Evolutionary conservation across 495 filamentous ascomycete genomes (phyloP), one percentile per base, ranked within the genome.

Genomic region (Cairneyella variabilis): DNA sequence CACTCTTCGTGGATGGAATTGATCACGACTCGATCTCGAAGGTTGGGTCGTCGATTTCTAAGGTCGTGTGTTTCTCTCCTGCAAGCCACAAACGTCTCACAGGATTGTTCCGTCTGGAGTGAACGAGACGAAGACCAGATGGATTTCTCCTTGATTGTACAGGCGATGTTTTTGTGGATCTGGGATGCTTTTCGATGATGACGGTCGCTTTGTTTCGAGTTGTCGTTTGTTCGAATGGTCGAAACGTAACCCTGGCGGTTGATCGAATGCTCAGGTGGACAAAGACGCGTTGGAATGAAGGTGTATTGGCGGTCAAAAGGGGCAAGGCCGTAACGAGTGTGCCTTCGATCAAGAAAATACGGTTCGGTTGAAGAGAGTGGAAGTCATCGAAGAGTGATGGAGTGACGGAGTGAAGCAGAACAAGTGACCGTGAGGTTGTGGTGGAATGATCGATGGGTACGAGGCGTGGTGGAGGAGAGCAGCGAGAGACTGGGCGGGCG

Each of bases 301-400:
- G 47, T 40, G 16, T 10, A 20, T 12, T 42, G 14, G 28, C 28
- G 41, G 41, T 20, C 21, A 30, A 14, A 41, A n/a, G 28, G n/a
- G 38, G 18, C 36, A 44, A 58, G 60, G 56, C 53, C 60, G 52
- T 63, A 63, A 59, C 60, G 60, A 63, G 42, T 59, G 60, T 57
- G 56, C 60, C 60, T 56, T 16, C 32, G 37, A 39, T 37, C 23
- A 39, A 39, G 20, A 23, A 32, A 16, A 16, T n/a, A 10, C 14
- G 25, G 26, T 20, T 41, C 39, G 47, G 12, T 26, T 27, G 17
- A 44, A 54, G 46, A 38, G 51, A 51, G 46, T 36, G 47, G 32
- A 43, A 53, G 27, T 41, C 42, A 53, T 58, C 42, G 49, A 58
- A 25, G 20, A 36, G 42, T 48, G 55, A 53, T 46, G 8, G n/a